Evolutionary conservation across 1,284 basidiomycete species (phyloP), one percentile per base, ranked within the genome.

Genomic region (Apiotrichum sp.): DNA sequence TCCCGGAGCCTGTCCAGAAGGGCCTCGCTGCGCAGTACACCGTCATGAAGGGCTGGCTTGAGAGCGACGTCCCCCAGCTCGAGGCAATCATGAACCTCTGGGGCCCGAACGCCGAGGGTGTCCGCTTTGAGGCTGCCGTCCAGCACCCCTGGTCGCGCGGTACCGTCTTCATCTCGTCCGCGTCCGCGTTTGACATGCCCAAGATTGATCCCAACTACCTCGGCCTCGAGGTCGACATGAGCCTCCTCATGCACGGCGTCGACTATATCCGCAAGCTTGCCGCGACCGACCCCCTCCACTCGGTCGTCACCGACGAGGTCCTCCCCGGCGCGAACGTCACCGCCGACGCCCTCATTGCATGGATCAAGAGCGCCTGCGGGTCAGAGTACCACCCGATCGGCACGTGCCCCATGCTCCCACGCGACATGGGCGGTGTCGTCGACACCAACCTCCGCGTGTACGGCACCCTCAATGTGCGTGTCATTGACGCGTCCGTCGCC

Each of bases 121-220:
- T 65, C 14, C 72, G 43, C 10, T 53, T 66, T 38, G 61, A 75
- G 54, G 64, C 68, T 42, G 72, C 73, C 9, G 63, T 76, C 9
- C 76, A 78, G 57, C 76, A 77, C 61, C 73, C 73, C 7, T 77
- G 69, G 65, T 73, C 74, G 5, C 66, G 75, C 44, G 76, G 76
- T 13, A 71, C 66, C 10, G 65, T 83, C 57, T 68, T 75, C 47
- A 79, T 86, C 76, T 80, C 77, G 61, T 81, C 79, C 8, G 76
- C 75, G 31, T 77, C 82, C 65, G 74, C 83, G 1, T 85, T 85
- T 71, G 77, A 79, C 31, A 62, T 71, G 29, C 85, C 86, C 0
- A 55, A 72, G 13, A 86, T 87, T 69, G 82, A 87, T 70, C 84
- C 85, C 3, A 77, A 78, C 52, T 86, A 86, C 76, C 80, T 84